Evolutionary conservation across 2,329 filamentous ascomycete species (phyloP).

Genomic region (Leptodontidium sp.): DNA sequence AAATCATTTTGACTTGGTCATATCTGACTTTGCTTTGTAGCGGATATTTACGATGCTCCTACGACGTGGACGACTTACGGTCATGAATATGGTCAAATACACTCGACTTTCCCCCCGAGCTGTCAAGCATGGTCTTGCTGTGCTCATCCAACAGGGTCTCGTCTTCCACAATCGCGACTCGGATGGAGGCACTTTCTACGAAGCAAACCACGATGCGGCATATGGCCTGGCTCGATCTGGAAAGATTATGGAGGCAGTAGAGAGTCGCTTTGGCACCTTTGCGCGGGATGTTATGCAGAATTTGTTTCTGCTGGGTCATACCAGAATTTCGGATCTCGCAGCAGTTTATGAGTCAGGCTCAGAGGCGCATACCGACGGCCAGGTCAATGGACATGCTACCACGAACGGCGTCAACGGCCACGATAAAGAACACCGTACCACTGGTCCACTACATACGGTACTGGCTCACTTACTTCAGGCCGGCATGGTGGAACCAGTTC

Average conservation of each 20-base stretch:
- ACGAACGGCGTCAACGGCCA: constrained; percentile 38
- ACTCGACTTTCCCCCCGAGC: constrained; percentile 78
- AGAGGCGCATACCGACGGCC: constrained; percentile 43
- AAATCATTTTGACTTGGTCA: constrained; percentile 32
- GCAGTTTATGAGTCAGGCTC: constrained; percentile 61
- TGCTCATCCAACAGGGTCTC: constrained; percentile 89
- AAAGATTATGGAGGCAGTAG: constrained; percentile 80
- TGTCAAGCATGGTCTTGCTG: constrained; percentile 80
- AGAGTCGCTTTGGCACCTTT: constrained; percentile 75
- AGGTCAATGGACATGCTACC: constrained; percentile 29
- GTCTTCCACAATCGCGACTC: constrained; percentile 75
- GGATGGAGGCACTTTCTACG: constrained; percentile 76
- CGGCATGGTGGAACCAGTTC: constrained; percentile 73
- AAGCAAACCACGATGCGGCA: constrained; percentile 80
- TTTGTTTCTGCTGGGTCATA: constrained; percentile 80
- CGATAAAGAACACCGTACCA: constrained; percentile 32
- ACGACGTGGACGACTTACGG: constrained; percentile 78
- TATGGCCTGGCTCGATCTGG: constrained; percentile 85
- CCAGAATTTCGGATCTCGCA: constrained; percentile 73
- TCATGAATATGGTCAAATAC: constrained; percentile 73
- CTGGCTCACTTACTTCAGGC: constrained; percentile 63
- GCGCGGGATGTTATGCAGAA: constrained; percentile 79
- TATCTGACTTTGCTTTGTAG: constrained; percentile 57
- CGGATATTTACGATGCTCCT: constrained; percentile 84
- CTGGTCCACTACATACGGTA: constrained; percentile 53